Evolutionary conservation across 805 yeast species (phyloP).

Genomic region (Kuraishia ogatae): DNA sequence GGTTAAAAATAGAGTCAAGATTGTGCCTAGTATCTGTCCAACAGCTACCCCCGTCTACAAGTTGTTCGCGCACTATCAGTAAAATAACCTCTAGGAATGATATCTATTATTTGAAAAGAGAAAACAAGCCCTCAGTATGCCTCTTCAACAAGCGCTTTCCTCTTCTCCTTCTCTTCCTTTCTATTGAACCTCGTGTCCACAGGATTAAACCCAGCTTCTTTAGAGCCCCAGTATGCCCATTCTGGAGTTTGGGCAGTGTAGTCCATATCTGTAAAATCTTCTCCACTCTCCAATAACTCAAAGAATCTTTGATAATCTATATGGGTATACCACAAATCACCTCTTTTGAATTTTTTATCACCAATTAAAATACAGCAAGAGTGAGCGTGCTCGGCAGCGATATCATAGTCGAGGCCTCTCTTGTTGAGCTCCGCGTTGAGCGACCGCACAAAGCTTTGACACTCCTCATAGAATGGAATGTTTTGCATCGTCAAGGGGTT

Average conservation of each 20-base stretch:
- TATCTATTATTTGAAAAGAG: no score
- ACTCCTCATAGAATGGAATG: constrained; percentile 90
- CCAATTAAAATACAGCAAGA: constrained; percentile 88
- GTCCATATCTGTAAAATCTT: constrained; percentile 68
- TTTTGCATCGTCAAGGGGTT: constrained; percentile 92
- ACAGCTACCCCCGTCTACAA: no score
- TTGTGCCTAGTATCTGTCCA: no score
- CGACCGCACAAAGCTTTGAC: constrained; percentile 61
- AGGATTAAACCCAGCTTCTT: constrained; percentile 84
- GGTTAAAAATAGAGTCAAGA: no score
- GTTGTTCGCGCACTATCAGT: no score
- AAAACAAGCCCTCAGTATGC: not conserved
- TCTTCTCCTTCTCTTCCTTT: constrained; percentile 40
- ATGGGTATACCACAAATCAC: constrained; percentile 81
- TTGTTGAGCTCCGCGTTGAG: constrained; percentile 52
- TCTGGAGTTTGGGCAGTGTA: constrained; percentile 75
- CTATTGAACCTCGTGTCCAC: constrained; percentile 64
- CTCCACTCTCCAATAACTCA: constrained; percentile 52
- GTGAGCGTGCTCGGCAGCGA: constrained; percentile 95
- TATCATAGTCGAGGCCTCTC: constrained; percentile 65
- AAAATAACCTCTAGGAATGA: no score
- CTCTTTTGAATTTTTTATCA: constrained; percentile 56
- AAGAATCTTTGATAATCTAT: constrained; percentile 76
- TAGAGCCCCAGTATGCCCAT: constrained; percentile 88
- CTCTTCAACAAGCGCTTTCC: not conserved